Conservation (phyloP, 31 red algal genomes). For the Asparagopsis taxiformis region DNA sequence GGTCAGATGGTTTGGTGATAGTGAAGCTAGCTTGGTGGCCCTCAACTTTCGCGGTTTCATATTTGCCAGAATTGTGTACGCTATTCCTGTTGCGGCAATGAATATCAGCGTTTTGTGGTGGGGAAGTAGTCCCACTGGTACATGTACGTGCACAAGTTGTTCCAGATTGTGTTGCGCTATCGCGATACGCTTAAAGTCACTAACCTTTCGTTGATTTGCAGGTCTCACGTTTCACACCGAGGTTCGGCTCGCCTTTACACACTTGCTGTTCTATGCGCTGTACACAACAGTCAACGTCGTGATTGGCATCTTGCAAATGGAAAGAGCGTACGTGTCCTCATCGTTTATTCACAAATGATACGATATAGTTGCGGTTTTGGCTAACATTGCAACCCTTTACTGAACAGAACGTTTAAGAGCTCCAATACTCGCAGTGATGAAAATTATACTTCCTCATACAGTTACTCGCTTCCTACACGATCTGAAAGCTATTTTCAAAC, state of each 20-base stretch:
- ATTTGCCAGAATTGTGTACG: constrained; percentile 16
- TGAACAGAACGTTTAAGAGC: too few species aligned
- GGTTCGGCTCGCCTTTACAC: constrained; percentile 2
- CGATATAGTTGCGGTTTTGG: too few species aligned
- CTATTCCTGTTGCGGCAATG: constrained; percentile 24
- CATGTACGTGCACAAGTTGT: constrained; percentile 1
- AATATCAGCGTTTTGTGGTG: constrained; percentile 34
- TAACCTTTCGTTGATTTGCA: not conserved
- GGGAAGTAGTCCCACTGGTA: constrained; percentile 31
- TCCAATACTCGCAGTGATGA: too few species aligned
- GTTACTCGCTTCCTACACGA: too few species aligned
- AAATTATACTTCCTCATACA: too few species aligned
- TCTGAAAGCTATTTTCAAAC: too few species aligned
- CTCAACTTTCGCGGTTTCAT: constrained; percentile 26
- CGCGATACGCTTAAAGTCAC: not conserved
- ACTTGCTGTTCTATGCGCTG: constrained; percentile 14
- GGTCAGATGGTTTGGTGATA: constrained; percentile 11
- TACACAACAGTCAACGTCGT: not conserved
- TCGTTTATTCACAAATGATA: too few species aligned
- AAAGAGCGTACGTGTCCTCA: too few species aligned
- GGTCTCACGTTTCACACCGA: not conserved
- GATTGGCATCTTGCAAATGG: not conserved
- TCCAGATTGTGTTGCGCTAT: not conserved
- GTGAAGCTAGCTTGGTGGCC: constrained; percentile 14
- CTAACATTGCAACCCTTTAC: too few species aligned